These are phyloP conservation scores for Colletotrichum phormii DNA, from an alignment of 2,329 filamentous ascomycete species.

Conservation along the genomic window DNA sequence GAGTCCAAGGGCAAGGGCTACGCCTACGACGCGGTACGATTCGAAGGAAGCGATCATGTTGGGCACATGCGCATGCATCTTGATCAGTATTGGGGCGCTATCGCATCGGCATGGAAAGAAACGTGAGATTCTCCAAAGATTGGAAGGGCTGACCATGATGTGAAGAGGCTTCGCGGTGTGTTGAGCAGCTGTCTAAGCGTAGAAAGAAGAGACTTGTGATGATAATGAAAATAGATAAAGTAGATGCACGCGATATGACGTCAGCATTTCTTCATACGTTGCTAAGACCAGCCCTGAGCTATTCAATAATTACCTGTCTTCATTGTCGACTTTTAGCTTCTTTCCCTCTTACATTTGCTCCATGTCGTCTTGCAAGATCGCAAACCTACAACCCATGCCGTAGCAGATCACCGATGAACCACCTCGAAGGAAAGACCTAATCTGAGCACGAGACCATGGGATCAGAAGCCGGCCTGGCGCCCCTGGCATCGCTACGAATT, in stretches of 20 bases:
- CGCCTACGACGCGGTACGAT: constrained; percentile 60
- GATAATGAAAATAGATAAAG: neutral
- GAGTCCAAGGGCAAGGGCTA: constrained; percentile 61
- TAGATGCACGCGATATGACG: neutral
- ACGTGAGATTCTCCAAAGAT: neutral
- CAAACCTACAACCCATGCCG: no score
- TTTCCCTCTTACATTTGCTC: no score
- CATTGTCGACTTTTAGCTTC: no score
- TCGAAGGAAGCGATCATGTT: constrained; percentile 70
- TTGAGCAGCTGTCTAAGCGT: neutral
- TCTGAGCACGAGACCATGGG: neutral
- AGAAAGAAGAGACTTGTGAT: neutral
- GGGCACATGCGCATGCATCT: constrained; percentile 69
- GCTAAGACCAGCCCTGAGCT: no score
- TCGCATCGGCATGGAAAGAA: constrained; percentile 45
- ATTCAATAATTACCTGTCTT: no score
- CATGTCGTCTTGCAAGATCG: no score
- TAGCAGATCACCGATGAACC: neutral
- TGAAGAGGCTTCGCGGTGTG: neutral
- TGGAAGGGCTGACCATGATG: neutral
- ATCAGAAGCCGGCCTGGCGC: constrained; percentile 21
- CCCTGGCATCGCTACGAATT: constrained; percentile 64
- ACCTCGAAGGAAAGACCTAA: neutral
- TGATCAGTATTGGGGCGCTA: constrained; percentile 67
- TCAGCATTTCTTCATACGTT: neutral